Evolutionary conservation across 2,329 filamentous ascomycete species (phyloP).

Genomic region (Podosphaera aphanis): DNA sequence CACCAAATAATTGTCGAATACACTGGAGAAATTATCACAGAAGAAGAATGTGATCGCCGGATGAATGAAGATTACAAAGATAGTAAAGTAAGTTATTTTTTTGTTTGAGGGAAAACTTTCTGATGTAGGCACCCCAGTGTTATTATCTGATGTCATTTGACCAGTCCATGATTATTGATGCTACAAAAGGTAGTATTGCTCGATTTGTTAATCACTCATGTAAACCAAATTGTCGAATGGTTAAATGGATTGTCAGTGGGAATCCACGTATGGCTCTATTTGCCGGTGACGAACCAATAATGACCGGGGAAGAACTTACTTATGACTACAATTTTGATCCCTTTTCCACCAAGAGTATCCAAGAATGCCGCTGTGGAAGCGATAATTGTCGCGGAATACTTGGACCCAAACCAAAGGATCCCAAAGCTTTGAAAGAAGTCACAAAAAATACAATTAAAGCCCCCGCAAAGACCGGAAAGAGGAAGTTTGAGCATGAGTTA

Average conservation of each 20-base stretch:
- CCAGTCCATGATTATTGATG: conserved; percentile 96
- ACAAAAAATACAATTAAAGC: conserved; percentile 16
- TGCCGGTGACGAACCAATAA: conserved; percentile 68
- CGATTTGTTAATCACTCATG: conserved; percentile 97
- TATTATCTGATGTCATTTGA: conserved; percentile 98
- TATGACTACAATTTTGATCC: conserved; percentile 70
- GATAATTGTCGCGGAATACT: conserved; percentile 40
- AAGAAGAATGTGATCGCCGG: conserved; percentile 73
- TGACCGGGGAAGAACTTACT: conserved; percentile 85
- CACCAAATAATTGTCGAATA: conserved; percentile 98
- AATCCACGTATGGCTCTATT: conserved; percentile 94
- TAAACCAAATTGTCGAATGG: conserved; percentile 89
- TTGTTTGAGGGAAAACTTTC: conserved; percentile 2
- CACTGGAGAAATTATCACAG: conserved; percentile 89
- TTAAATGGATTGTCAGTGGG: conserved; percentile 87
- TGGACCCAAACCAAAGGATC: conserved; percentile 34
- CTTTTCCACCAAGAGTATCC: conserved; percentile 44
- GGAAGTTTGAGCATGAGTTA: conserved; percentile 31
- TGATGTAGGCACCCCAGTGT: conserved; percentile 31
- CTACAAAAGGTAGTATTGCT: conserved; percentile 82
- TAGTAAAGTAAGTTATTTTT: conserved; percentile 48
- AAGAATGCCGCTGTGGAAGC: conserved; percentile 40
- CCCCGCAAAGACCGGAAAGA: conserved; percentile 26
- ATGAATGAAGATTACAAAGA: conserved; percentile 90
- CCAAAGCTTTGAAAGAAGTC: conserved; percentile 25